phyloP scores from a whole-genome alignment of 352 stramenopile genomes.

The Globisporangium barbulae region DNA sequence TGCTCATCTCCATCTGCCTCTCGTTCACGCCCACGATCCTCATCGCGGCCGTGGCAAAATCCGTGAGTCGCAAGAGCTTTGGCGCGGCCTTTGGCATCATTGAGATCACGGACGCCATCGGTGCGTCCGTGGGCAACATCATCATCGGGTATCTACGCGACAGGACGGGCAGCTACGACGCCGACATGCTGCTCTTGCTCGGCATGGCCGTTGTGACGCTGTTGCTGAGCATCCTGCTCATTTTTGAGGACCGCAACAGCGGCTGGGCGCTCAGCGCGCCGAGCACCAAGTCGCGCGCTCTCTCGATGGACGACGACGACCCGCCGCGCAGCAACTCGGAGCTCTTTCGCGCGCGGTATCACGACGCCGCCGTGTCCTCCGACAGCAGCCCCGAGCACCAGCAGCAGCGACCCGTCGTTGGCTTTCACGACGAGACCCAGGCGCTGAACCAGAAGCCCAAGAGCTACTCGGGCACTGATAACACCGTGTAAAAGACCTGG shows the following conservation, averaged over 20 bases:
- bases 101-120: slow-evolving; percentile 83
- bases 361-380: slow-evolving; percentile 12
- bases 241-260: slow-evolving; percentile 58
- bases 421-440: slow-evolving; percentile 4
- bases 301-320: slow-evolving; percentile 67
- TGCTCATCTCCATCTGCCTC: slow-evolving; percentile 84
- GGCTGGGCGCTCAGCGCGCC: slow-evolving; percentile 57
- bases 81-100: slow-evolving; percentile 86
- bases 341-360: slow-evolving; percentile 36
- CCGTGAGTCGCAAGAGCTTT: slow-evolving; percentile 69
- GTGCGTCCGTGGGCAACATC: slow-evolving; percentile 78
- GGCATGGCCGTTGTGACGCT: slow-evolving; percentile 65
- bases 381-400: slow-evolving; percentile 20
- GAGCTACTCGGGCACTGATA: slow-evolving; percentile 10
- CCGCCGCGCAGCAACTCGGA: slow-evolving; percentile 33
- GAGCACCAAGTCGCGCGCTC: slow-evolving; percentile 40
- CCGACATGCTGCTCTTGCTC: slow-evolving; percentile 85
- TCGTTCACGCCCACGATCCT: slow-evolving; percentile 87
- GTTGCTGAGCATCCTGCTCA: slow-evolving; percentile 61
- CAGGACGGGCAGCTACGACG: slow-evolving; percentile 68
- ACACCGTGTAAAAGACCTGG: slow-evolving; percentile 1
- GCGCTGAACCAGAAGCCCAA: slow-evolving; percentile 5
- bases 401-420: too few species aligned
- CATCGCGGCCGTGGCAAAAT: slow-evolving; percentile 83
- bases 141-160: slow-evolving; percentile 84